Evolutionary conservation across 2,329 filamentous ascomycete species (phyloP).

Genomic region (Aspergillus floridensis): DNA sequence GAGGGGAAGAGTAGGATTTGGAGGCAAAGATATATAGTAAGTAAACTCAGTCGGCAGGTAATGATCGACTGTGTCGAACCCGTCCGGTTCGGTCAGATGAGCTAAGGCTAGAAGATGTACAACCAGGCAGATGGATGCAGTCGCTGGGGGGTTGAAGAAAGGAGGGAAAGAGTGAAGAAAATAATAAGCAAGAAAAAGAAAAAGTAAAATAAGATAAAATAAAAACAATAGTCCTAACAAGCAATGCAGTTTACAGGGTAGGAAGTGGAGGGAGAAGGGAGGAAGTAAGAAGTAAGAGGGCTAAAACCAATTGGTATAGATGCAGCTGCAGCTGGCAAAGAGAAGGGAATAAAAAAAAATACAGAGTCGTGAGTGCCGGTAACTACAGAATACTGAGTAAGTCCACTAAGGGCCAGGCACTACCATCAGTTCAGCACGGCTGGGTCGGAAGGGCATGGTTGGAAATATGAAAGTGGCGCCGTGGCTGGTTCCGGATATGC

Average conservation of each 20-base stretch:
- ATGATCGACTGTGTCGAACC: not conserved
- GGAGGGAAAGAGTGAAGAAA: not conserved
- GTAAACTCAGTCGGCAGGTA: not conserved
- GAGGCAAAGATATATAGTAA: not conserved
- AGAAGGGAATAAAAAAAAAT: not conserved
- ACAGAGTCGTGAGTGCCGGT: too few relatives aligned
- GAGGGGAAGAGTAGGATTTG: not conserved
- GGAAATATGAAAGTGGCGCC: slow-evolving; percentile 1
- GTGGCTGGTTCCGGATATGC: slow-evolving; percentile 13
- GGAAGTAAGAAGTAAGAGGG: not conserved
- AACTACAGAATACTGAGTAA: not conserved
- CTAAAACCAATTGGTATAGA: not conserved
- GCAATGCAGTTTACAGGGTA: not conserved
- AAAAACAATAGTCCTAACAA: not conserved
- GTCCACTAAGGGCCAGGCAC: slow-evolving; percentile 5
- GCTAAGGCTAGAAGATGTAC: not conserved
- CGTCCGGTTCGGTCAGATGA: not conserved
- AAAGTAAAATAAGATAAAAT: too few relatives aligned
- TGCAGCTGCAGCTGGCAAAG: not conserved
- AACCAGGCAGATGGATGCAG: not conserved
- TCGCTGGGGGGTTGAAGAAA: not conserved
- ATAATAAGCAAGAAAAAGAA: too few relatives aligned
- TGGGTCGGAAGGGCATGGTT: slow-evolving; percentile 18
- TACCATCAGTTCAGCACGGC: slow-evolving; percentile 10
- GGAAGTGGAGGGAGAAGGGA: not conserved